Evolutionary conservation across 176 grass and related monocot species (phyloP).

Genomic region (Carex parvula): DNA sequence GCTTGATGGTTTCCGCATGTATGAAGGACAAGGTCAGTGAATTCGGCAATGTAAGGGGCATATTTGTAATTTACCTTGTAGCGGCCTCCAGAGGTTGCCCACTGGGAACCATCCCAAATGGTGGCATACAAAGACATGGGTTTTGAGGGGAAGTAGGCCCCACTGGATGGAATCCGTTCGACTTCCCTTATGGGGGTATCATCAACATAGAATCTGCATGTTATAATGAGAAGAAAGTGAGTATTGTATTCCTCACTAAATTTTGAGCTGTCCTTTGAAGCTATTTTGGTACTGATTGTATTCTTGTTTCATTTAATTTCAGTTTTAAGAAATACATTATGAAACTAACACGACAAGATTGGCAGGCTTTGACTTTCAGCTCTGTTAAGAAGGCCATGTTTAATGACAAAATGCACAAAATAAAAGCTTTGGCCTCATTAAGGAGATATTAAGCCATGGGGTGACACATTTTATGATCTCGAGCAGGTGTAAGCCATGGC

Average conservation of each 20-base stretch:
- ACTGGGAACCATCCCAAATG: constrained; percentile 93
- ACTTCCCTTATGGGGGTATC: constrained; percentile 67
- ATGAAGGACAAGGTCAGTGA: constrained; percentile 71
- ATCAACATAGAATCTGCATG: constrained; percentile 85
- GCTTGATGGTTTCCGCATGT: constrained; percentile 28
- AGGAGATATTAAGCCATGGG: not conserved
- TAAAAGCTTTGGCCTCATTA: not conserved
- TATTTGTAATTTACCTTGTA: constrained; percentile 99
- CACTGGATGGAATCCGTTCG: constrained; percentile 47
- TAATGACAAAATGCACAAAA: not conserved
- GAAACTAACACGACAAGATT: not conserved
- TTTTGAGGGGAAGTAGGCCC: constrained; percentile 69
- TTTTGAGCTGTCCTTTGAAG: not conserved
- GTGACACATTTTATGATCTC: not conserved
- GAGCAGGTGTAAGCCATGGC: too few relatives aligned
- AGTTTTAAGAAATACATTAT: not conserved
- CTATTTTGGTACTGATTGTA: not conserved
- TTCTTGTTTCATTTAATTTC: not conserved
- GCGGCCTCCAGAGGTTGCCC: constrained; percentile 81
- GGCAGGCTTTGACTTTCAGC: not conserved
- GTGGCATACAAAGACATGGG: constrained; percentile 92
- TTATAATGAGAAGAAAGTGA: constrained; percentile 6
- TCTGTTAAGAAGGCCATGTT: not conserved
- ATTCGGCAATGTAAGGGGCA: constrained; percentile 81
- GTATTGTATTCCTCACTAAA: not conserved